Evolutionary conservation across 176 grass and related monocot species (phyloP), one percentile per base, ranked within the genome.

Genomic region (Juncus effusus): DNA sequence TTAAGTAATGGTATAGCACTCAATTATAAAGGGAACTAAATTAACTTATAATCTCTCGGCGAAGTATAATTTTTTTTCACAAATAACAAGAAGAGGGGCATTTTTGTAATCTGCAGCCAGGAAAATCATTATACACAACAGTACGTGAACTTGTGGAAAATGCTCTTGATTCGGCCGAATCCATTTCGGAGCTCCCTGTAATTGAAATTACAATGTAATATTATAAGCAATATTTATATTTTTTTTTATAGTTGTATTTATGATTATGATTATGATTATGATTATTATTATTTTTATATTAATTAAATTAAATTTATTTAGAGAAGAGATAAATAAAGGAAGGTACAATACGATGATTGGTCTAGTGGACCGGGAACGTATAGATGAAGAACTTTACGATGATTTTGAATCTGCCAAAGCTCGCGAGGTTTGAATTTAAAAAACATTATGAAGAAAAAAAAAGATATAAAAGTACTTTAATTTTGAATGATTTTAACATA

Each of bases 261-360:
- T 47, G 2, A 2, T 6, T 47, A 6, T 47, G 2, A 0, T 47
- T 47, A 9, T 47, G 44, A 6, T 47, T 47, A 9, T 47, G 9
- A 47, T 6, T 47, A 47, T 47, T 47, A 28, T 47, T 47, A 9
- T 47, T 5, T 47, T 47, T 47, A 47, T 47, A 47, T 47, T 47
- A 6, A 47, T 6, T 9, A 9, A 6, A 9, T 47, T 5, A 47
- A 47, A 47, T 47, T 47, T 75, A 54, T n/a, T 38, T 59, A 96
- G 92, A 74, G 92, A 96, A 79, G 92, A 96, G 82, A 91, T 96
- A 51, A 96, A 67, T 5, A 96, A 74, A 79, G 83, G 77, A 79
- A 96, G 88, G 68, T 96, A 85, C 77, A 96, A 96, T 74, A 96
- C 87, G 61, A 91, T 96, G 92, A 96, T 96, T 63, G 92, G 92